These are phyloP conservation scores for Podaxis sp. DNA, from an alignment of 768 basidiomycete genomes.

Conservation along the genomic window DNA sequence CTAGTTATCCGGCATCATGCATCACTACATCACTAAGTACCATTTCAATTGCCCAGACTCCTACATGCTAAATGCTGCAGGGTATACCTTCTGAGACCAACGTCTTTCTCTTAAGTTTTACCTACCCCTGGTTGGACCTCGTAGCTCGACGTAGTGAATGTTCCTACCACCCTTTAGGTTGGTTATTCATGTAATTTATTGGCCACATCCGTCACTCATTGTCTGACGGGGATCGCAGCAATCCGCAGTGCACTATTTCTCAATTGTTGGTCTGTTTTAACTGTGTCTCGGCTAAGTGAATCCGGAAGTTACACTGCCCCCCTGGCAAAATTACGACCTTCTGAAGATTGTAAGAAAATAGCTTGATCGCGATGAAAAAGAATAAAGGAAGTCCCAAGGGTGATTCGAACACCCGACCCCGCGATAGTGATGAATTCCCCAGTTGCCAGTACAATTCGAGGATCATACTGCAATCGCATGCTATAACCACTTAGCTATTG, in stretches of 20 bases:
- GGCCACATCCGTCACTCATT: not conserved
- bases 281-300: not conserved
- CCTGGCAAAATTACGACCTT: not conserved
- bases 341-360: not conserved
- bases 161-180: not conserved
- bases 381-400: constrained; percentile 13
- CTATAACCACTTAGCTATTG: constrained; percentile 17
- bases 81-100: not conserved
- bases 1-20: not conserved
- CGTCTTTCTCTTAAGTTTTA: not conserved
- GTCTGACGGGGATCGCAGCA: not conserved
- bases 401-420: constrained; percentile 19
- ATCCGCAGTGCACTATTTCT: not conserved
- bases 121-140: not conserved
- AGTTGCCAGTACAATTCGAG: not conserved
- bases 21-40: not conserved
- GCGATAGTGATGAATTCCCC: constrained; percentile 7
- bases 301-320: not conserved
- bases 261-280: not conserved
- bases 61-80: not conserved
- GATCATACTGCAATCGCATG: constrained; percentile 14
- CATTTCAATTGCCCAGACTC: not conserved
- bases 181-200: not conserved
- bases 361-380: not conserved
- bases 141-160: not conserved